Evolutionary conservation across 257 asterid genomes (phyloP).

Genomic region (Solanum pinnatisectum): DNA sequence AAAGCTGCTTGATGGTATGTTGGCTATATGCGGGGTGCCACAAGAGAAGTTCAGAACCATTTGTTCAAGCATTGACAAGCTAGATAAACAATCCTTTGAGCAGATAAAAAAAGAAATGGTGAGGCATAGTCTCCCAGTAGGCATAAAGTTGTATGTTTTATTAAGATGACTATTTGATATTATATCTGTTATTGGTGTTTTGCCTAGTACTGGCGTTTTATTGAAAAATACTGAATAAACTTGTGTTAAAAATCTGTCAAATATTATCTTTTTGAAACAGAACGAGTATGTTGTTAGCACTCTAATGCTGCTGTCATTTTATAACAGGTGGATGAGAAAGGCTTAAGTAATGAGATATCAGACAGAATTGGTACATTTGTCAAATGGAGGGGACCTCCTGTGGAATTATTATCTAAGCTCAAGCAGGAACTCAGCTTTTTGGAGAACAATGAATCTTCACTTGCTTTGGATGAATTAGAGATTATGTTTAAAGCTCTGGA

Average conservation of each 20-base stretch:
- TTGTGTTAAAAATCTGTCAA: not conserved
- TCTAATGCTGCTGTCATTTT: not conserved
- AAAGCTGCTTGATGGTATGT: slow-evolving; percentile 84
- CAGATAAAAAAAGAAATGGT: slow-evolving; percentile 94
- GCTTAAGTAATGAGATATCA: slow-evolving; percentile 66
- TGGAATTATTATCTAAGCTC: slow-evolving; percentile 59
- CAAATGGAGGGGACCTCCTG: slow-evolving; percentile 70
- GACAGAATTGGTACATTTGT: slow-evolving; percentile 77
- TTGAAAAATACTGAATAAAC: not conserved
- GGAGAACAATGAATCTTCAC: slow-evolving; percentile 47
- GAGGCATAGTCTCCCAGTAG: slow-evolving; percentile 7
- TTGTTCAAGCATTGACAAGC: slow-evolving; percentile 94
- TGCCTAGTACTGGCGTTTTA: not conserved
- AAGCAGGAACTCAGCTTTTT: slow-evolving; percentile 62
- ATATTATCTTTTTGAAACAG: not conserved
- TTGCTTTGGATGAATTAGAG: slow-evolving; percentile 78
- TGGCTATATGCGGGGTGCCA: slow-evolving; percentile 92
- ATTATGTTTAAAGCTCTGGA: slow-evolving; percentile 64
- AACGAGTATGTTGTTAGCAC: not conserved
- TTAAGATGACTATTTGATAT: not conserved
- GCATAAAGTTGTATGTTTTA: not conserved
- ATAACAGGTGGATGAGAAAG: slow-evolving; percentile 80
- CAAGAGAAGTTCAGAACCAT: slow-evolving; percentile 73
- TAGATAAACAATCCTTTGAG: slow-evolving; percentile 89
- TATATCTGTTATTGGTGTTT: not conserved